Conservation (phyloP, 352 stramenopile species). For the Pythium rishiriense region DNA sequence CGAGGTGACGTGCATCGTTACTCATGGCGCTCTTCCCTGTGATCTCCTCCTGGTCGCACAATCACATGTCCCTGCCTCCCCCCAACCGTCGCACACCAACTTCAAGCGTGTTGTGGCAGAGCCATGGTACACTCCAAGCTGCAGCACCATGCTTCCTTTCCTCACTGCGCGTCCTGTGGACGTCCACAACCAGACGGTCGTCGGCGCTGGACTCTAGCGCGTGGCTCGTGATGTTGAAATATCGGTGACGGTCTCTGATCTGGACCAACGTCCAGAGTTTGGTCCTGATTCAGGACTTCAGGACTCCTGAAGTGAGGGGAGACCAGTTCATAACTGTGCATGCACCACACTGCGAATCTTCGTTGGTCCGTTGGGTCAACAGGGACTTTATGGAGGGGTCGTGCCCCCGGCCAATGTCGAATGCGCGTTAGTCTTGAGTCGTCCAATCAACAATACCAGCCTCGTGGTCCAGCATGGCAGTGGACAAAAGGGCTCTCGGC, state of each 20-base stretch:
- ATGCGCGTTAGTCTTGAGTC: background rate
- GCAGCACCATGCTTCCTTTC: too few relatives aligned
- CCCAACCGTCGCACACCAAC: background rate
- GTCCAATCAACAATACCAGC: background rate
- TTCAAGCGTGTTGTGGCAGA: constrained; percentile 4
- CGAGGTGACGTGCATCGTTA: background rate
- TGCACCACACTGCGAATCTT: too few relatives aligned
- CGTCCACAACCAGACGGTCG: background rate
- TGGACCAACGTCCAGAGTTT: too few relatives aligned
- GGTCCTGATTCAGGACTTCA: too few relatives aligned
- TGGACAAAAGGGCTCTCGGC: background rate
- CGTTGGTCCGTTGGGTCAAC: too few relatives aligned
- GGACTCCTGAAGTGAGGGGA: too few relatives aligned
- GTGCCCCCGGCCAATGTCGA: background rate
- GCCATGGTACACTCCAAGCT: background rate
- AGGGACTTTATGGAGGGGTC: background rate
- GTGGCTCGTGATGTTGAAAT: background rate
- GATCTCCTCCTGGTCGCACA: background rate
- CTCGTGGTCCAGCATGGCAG: too few relatives aligned
- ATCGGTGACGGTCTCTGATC: background rate
- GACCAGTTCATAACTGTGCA: too few relatives aligned
- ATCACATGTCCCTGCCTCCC: background rate
- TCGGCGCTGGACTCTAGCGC: background rate
- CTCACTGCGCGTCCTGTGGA: background rate
- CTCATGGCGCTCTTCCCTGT: background rate